Evolutionary conservation across 2,329 filamentous ascomycete species (phyloP), one percentile per base, ranked within the genome.

Genomic region (Sarocladium brachiariae): DNA sequence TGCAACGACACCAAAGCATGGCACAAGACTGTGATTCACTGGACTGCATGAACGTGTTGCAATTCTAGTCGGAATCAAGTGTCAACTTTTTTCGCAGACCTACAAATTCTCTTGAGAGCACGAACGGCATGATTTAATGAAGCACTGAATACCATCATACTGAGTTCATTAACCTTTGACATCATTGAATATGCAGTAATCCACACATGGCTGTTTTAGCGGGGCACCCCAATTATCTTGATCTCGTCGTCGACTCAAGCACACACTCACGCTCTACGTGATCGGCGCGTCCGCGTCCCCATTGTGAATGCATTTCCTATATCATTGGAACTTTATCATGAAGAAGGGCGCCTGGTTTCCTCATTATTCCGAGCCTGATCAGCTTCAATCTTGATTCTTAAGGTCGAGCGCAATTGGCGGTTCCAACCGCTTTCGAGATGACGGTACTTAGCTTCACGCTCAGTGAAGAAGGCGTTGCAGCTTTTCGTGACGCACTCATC

Each of bases 361-460:
- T n/a, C n/a, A n/a, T n/a, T n/a, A n/a, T n/a, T 30, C 27, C 27
- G 27, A 30, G 27, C 27, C 34, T 37, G 34, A 30, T 30, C 27
- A 30, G 27, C 27, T 13, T 30, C 27, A 13, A 13, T 30, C 27
- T n/a, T n/a, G n/a, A n/a, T n/a, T n/a, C n/a, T n/a, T n/a, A n/a
- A n/a, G n/a, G n/a, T n/a, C n/a, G 30, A 31, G 8, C 30, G 14
- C 27, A 30, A 30, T 30, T 30, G 27, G 13, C 27, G 27, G 27
- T 30, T 7, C 27, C 27, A 30, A 30, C 27, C 27, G 27, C 13
- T 30, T n/a, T 25, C 23, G n/a, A n/a, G n/a, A 83, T 85, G 81
- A 71, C 79, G 5, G 69, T 84, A n/a, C 67, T 91, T 52, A 83
- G 76, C 53, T 90, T 91, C 62, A 86, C 84, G 0, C 71, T 92